Evolutionary conservation across 2,329 filamentous ascomycete genomes (phyloP).

Genomic region (Pseudogymnoascus sp.): DNA sequence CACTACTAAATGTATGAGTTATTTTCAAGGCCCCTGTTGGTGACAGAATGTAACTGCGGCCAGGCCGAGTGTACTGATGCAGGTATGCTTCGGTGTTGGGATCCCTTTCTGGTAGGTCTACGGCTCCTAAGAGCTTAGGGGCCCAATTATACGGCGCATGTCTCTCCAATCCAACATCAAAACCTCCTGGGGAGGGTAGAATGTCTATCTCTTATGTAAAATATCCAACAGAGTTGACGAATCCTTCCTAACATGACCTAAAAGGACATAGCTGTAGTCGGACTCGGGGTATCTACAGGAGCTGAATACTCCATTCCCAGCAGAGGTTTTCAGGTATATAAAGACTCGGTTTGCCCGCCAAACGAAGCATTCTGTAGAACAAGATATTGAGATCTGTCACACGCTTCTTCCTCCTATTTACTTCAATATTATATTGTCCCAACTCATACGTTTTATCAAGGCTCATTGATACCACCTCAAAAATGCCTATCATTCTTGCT

Average conservation of each 20-base stretch:
- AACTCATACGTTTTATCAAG: neutral
- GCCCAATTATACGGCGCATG: no score
- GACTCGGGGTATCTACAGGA: neutral
- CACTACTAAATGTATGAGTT: no score
- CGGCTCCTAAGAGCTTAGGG: no score
- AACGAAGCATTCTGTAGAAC: neutral
- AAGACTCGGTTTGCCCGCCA: neutral
- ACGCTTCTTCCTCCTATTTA: neutral
- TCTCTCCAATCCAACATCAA: no score
- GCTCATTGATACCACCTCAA: neutral
- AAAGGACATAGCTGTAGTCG: neutral
- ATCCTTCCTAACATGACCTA: neutral
- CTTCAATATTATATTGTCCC: neutral
- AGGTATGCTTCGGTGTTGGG: no score
- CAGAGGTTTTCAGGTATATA: neutral
- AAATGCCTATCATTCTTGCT: no score
- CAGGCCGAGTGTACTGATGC: no score
- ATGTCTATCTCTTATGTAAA: neutral
- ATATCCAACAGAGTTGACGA: neutral
- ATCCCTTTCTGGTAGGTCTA: no score
- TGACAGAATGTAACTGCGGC: no score
- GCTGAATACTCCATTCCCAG: neutral
- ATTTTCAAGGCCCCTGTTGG: no score
- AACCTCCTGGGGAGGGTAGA: neutral
- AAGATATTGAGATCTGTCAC: neutral